Base-by-base conservation (phyloP, 306 rosid genomes). In the Glycine soja region DNA sequence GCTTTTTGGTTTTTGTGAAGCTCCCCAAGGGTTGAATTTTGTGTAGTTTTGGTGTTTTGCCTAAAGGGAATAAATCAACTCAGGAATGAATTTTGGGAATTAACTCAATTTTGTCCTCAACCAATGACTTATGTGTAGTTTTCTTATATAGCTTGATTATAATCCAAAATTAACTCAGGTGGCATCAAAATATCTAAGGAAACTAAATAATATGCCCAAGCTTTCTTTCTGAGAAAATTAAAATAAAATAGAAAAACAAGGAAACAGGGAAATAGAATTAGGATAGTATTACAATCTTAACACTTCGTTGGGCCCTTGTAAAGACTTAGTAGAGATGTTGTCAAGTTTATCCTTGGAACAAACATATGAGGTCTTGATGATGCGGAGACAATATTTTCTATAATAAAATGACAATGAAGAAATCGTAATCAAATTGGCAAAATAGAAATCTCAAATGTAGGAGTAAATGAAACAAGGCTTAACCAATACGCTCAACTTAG, bases 31-130 rank as follows among this genome's bases (percentile, higher is more conserved):
- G 54, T 70, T 72, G 47, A 40, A 8, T 71, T 80, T 71, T 52
- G 15, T 71, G 78, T 50, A 40, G 18, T 61, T 79, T 36, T 36
- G 40, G 40, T 36, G 40, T 36, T 36, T 79, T 70, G 56, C 12
- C 34, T 3, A 47, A 24, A 24, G 30, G 30, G 30, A 24, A 24
- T 24, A 2, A 24, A 24, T 24, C 30, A 24, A 24, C 30, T 24
- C 30, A 42, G 46, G 9, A 42, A 42, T 42, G 46, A 42, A 42
- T 42, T 42, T 42, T 42, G 46, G 46, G 9, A 6, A 46, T 10
- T 46, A 46, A 46, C 51, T 10, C 51, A 46, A 46, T 46, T 46
- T 46, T 46, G 51, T 10, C 12, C 3, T 2, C 30, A 46, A 46
- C 51, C 12, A 8, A 46, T 8, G 51, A 46, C 0, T 46, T 46